Evolutionary conservation across 768 basidiomycete species (phyloP).

Genomic region (Collybiopsis luxurians): DNA sequence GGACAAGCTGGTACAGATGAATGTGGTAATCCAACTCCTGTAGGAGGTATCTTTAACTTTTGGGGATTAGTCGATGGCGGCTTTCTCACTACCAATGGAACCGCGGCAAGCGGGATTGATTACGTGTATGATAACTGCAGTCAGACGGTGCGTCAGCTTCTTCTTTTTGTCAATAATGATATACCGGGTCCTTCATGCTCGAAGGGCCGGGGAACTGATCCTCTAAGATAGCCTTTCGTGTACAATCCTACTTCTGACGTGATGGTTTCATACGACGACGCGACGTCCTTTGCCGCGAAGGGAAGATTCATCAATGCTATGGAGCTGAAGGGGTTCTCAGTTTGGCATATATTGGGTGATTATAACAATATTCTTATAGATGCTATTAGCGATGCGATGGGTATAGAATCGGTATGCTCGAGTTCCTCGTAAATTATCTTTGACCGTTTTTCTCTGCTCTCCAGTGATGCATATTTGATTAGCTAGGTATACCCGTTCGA

Average conservation of each 20-base stretch:
- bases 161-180: neutral
- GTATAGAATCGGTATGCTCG: conserved; percentile 5
- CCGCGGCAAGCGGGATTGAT: conserved; percentile 46
- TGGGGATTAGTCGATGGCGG: conserved; percentile 54
- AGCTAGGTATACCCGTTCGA: no score
- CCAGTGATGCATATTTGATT: no score
- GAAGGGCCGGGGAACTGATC: no score
- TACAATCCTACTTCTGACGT: conserved; percentile 52
- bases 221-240: conserved; percentile 56
- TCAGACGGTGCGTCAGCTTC: conserved; percentile 59
- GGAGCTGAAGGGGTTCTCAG: conserved; percentile 58
- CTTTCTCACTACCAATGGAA: conserved; percentile 48
- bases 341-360: conserved; percentile 69
- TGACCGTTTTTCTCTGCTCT: no score
- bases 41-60: conserved; percentile 54
- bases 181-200: no score
- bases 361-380: conserved; percentile 53
- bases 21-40: conserved; percentile 39
- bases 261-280: conserved; percentile 70
- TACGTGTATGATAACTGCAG: conserved; percentile 65
- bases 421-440: neutral
- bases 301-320: conserved; percentile 55
- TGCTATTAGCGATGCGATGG: conserved; percentile 43
- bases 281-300: conserved; percentile 59
- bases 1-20: conserved; percentile 31